A percentile compares a stretch with the other conserved stretches of the same genome.
Conservation (phyloP, 139 green algal species). For the Micractinium sp. region DNA sequence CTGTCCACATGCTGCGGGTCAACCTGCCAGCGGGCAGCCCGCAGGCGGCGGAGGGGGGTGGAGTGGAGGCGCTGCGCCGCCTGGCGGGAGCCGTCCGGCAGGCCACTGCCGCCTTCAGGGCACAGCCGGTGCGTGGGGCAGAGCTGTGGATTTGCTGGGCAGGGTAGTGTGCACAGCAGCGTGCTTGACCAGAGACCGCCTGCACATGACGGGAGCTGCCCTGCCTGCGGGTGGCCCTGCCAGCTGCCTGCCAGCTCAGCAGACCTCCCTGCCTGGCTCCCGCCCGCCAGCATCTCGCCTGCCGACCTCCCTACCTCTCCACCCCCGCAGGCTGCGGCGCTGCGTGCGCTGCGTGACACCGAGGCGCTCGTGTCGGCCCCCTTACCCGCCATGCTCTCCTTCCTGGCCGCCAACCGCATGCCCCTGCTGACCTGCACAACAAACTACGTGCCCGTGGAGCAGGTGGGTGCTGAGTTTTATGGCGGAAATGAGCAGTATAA, state of each 20-base stretch:
- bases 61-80: not conserved
- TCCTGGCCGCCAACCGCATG: not conserved
- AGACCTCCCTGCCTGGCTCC: too few species aligned
- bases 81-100: conserved; percentile 5
- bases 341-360: not conserved
- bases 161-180: too few species aligned
- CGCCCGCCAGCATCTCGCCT: not conserved
- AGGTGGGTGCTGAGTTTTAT: not conserved
- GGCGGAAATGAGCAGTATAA: not conserved
- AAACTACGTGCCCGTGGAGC: conserved; percentile 11
- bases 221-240: too few species aligned
- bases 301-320: not conserved
- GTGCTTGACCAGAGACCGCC: too few species aligned
- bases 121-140: not conserved
- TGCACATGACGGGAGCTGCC: too few species aligned
- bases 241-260: too few species aligned
- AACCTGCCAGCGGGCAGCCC: not conserved
- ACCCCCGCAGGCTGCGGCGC: not conserved
- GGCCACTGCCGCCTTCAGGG: not conserved
- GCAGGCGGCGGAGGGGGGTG: not conserved
- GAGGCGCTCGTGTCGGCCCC: conserved; percentile 11
- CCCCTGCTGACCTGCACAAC: not conserved
- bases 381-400: conserved; percentile 7
- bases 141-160: not conserved
- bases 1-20: not conserved